Conservation (phyloP, 2,329 filamentous ascomycete species). For the Diatrype stigma region DNA sequence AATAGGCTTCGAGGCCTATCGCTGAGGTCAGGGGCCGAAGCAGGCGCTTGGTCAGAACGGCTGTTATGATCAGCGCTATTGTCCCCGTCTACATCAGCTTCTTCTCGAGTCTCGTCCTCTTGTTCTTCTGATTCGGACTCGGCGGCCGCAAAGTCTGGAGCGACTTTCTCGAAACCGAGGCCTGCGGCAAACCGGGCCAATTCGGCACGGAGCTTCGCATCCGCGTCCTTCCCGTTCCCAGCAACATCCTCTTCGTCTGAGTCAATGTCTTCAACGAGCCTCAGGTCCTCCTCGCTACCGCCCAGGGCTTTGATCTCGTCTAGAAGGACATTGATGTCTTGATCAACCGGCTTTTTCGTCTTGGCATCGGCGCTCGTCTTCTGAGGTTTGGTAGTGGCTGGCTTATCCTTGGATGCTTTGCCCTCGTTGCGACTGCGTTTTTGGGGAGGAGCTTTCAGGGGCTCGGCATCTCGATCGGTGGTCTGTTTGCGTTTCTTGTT, state of each 20-base stretch:
- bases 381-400: slow-evolving; percentile 7
- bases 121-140: slow-evolving; percentile 28
- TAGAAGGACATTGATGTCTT: slow-evolving; percentile 37
- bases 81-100: slow-evolving; percentile 29
- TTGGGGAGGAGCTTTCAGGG: slow-evolving; percentile 18
- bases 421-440: slow-evolving; percentile 15
- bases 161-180: slow-evolving; percentile 44
- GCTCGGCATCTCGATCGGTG: slow-evolving; percentile 21
- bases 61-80: slow-evolving; percentile 26
- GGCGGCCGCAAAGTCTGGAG: slow-evolving; percentile 33
- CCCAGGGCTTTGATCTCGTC: slow-evolving; percentile 63
- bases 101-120: slow-evolving; percentile 32
- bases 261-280: slow-evolving; percentile 53
- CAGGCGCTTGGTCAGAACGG: slow-evolving; percentile 8
- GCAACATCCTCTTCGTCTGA: slow-evolving; percentile 43
- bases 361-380: slow-evolving; percentile 6
- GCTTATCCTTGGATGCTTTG: slow-evolving; percentile 16
- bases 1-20: slow-evolving; percentile 24
- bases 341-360: slow-evolving; percentile 20
- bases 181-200: slow-evolving; percentile 48
- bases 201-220: slow-evolving; percentile 47
- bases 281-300: slow-evolving; percentile 61
- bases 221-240: slow-evolving; percentile 28
- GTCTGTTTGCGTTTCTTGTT: slow-evolving; percentile 42
- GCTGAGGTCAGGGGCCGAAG: slow-evolving; percentile 3